Evolutionary conservation across 225 moss, liverwort and hornwort genomes (phyloP), one percentile per base, ranked within the genome.

Genomic region (Marchantia paleacea): DNA sequence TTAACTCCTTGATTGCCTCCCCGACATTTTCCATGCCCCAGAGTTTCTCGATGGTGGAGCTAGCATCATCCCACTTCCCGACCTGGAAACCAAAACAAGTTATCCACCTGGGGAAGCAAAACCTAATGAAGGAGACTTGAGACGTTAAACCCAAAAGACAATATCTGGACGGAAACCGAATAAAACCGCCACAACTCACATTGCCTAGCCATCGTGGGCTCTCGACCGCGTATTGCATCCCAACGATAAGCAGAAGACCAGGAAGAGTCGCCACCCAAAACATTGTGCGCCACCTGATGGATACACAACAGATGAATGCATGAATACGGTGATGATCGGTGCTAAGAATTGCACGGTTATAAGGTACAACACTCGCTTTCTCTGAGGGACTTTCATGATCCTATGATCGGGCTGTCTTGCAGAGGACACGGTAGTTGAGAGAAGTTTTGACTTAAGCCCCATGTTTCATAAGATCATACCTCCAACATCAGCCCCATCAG

Each of bases 181-280:
- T 76, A 30, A 26, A 2, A 26, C 30, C 39, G 58, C 75, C n/a
- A 1, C 0, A 78, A 82, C 91, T 70, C 84, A 99, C 99, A 78
- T 95, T 92, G 83, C 94, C 95, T 60, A 99, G 90, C 99, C 99
- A 99, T 14, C 99, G 94, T 54, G 99, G 99, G 86, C 95, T 95
- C 80, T 99, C 99, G 6, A 81, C 92, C 76, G 92, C 78, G 55
- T 90, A 84, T 83, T 99, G 92, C 99, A 99, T 99, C 65, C 94
- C 94, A 54, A 81, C 86, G 60, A 94, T 88, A 3, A 99, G 91
- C 16, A 91, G 86, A 69, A 88, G 77, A 83, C 91, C 91, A 62
- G 99, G 99, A 84, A 99, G 81, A 18, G 95, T 88, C 84, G 92
- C 95, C 66, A 89, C 81, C 95, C 91, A 94, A 29, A 99, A 87